Percentiles rank a stretch among this genome's conserved stretches.
Evolutionary conservation across 2,329 filamentous ascomycete species (phyloP).

Genomic region (Penicillium crustosum): DNA sequence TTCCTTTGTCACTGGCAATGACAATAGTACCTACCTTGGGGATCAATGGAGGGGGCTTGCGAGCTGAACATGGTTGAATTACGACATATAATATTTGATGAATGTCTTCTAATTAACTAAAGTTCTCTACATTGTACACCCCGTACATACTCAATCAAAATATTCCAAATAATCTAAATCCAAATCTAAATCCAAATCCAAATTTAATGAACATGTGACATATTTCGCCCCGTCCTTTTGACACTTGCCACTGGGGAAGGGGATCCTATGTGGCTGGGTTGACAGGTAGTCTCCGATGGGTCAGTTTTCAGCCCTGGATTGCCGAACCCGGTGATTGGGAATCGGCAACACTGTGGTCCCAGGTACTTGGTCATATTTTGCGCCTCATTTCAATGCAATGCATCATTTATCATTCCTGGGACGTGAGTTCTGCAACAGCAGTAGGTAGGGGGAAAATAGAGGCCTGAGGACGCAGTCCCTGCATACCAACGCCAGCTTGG

Average conservation of each 20-base stretch:
- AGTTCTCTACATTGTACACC: background rate
- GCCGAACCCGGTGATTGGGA: background rate
- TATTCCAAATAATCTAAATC: constrained; percentile 11
- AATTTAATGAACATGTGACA: constrained; percentile 17
- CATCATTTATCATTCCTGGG: constrained; percentile 7
- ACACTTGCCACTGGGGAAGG: constrained; percentile 6
- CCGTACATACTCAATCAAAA: background rate
- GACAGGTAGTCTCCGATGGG: constrained; percentile 13
- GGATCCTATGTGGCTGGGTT: constrained; percentile 1
- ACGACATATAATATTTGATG: constrained; percentile 11
- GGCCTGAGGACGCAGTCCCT: constrained; percentile 15
- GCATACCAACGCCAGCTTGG: constrained; percentile 20
- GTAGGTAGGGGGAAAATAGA: constrained; percentile 2
- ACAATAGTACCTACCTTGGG: background rate
- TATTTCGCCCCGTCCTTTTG: constrained; percentile 5
- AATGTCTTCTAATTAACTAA: background rate
- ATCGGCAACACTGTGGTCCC: constrained; percentile 1
- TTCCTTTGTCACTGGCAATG: background rate
- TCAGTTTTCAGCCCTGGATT: constrained; percentile 8
- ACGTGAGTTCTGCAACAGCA: background rate
- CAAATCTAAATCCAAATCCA: constrained; percentile 7
- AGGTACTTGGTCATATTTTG: constrained; percentile 12
- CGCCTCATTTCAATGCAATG: constrained; percentile 8
- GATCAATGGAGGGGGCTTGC: background rate
- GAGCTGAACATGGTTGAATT: constrained; percentile 3